Evolutionary conservation across 306 rosid genomes (phyloP).

Genomic region (Cicer bijugum): DNA sequence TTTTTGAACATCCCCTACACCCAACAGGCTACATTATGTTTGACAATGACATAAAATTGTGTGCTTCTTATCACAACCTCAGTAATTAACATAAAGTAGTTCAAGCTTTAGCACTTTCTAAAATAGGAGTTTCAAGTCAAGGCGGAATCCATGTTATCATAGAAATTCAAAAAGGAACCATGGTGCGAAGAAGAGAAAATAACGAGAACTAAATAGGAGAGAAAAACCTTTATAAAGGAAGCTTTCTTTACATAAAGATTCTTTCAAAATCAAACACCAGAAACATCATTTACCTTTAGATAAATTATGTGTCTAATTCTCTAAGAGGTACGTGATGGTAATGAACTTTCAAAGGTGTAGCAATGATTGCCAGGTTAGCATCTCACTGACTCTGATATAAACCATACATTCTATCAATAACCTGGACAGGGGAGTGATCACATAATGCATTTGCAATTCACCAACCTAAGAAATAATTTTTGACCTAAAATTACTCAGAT

Average conservation of each 20-base stretch:
- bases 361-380: neutral
- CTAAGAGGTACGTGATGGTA: neutral
- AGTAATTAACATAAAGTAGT: neutral
- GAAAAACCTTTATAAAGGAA: neutral
- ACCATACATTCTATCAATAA: neutral
- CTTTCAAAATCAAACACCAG: neutral
- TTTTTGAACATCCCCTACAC: no score
- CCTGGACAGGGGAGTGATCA: neutral
- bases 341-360: neutral
- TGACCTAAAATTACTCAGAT: neutral
- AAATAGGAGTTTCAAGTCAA: slow-evolving; percentile 9
- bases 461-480: neutral
- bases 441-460: neutral
- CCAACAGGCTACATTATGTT: neutral
- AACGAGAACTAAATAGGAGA: neutral
- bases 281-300: neutral
- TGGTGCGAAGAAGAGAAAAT: neutral
- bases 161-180: neutral
- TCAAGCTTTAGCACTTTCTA: slow-evolving; percentile 7
- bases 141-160: neutral
- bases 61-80: neutral
- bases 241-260: neutral
- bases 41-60: neutral
- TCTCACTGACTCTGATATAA: neutral
- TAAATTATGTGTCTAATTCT: neutral